phyloP scores from a whole-genome alignment of 1,139 yeast species.

The Pichia sp. region DNA sequence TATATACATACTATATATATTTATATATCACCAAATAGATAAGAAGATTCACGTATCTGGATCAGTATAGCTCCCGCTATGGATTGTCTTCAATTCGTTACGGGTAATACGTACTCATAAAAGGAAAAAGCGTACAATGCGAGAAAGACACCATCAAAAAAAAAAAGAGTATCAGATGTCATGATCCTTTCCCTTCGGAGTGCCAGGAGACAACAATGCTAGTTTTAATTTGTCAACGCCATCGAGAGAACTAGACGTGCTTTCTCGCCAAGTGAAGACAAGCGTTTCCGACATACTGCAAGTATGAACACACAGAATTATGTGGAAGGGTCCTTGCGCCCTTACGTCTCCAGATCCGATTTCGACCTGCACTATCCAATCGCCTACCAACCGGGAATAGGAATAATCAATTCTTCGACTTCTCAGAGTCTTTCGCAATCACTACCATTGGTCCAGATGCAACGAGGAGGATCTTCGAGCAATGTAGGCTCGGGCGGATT shows the following conservation, averaged over 20 bases:
- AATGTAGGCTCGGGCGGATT: not conserved
- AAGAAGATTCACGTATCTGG: not conserved
- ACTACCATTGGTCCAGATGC: slow-evolving; percentile 26
- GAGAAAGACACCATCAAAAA: not conserved
- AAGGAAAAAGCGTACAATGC: not conserved
- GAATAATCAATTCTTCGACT: slow-evolving; percentile 32
- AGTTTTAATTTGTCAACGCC: not conserved
- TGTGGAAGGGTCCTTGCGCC: slow-evolving; percentile 27
- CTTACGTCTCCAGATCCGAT: slow-evolving; percentile 29
- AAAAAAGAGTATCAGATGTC: not conserved
- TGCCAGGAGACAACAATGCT: not conserved
- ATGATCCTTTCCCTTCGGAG: not conserved
- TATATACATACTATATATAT: not conserved
- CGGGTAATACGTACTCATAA: too few relatives aligned
- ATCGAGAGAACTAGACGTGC: not conserved
- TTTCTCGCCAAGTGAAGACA: not conserved
- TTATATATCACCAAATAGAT: not conserved
- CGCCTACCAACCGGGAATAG: slow-evolving; percentile 30
- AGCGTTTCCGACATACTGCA: not conserved
- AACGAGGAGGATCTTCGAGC: slow-evolving; percentile 10
- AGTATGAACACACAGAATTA: slow-evolving; percentile 24
- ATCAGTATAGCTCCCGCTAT: not conserved
- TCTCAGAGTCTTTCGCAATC: slow-evolving; percentile 31
- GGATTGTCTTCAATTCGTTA: too few relatives aligned
- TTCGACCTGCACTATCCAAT: slow-evolving; percentile 32